phyloP scores from a whole-genome alignment of 495 filamentous ascomycete species.

The Podospora pseudocomata region DNA sequence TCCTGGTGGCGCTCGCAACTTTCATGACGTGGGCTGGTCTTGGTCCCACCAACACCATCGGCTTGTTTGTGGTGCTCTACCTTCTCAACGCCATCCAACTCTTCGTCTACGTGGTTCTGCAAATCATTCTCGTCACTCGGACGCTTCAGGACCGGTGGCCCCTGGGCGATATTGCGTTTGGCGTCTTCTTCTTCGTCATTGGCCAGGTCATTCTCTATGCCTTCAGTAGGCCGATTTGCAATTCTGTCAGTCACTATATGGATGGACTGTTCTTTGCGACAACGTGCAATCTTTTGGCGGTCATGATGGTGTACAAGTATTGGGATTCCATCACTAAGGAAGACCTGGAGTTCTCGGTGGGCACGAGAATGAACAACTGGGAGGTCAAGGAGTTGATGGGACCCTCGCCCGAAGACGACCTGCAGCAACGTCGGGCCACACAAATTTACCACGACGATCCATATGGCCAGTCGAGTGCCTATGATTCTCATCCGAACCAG shows the following conservation, averaged over 20 bases:
- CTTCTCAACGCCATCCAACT: slow-evolving; percentile 84
- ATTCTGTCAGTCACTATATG: slow-evolving; percentile 82
- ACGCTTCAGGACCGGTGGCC: slow-evolving; percentile 97
- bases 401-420: slow-evolving; percentile 67
- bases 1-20: slow-evolving; percentile 81
- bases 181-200: slow-evolving; percentile 83
- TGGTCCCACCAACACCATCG: slow-evolving; percentile 76
- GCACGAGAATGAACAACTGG: slow-evolving; percentile 93
- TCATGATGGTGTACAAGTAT: slow-evolving; percentile 99
- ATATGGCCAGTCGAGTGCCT: slow-evolving; percentile 41
- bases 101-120: slow-evolving; percentile 80
- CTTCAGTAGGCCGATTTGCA: slow-evolving; percentile 81
- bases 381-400: slow-evolving; percentile 87
- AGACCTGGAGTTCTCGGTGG: slow-evolving; percentile 97
- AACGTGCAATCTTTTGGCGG: slow-evolving; percentile 85
- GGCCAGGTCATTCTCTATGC: slow-evolving; percentile 93
- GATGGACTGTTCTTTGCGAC: slow-evolving; percentile 95
- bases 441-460: slow-evolving; percentile 64
- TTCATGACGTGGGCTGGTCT: slow-evolving; percentile 91
- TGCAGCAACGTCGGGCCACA: slow-evolving; percentile 55
- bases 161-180: slow-evolving; percentile 88
- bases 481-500: slow-evolving; percentile 42
- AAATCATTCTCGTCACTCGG: slow-evolving; percentile 80
- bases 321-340: slow-evolving; percentile 99
- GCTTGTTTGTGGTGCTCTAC: slow-evolving; percentile 90